Evolutionary conservation across 1,284 basidiomycete genomes (phyloP), one percentile per base, ranked within the genome.

Genomic region (Singerocomus rubriflavus): DNA sequence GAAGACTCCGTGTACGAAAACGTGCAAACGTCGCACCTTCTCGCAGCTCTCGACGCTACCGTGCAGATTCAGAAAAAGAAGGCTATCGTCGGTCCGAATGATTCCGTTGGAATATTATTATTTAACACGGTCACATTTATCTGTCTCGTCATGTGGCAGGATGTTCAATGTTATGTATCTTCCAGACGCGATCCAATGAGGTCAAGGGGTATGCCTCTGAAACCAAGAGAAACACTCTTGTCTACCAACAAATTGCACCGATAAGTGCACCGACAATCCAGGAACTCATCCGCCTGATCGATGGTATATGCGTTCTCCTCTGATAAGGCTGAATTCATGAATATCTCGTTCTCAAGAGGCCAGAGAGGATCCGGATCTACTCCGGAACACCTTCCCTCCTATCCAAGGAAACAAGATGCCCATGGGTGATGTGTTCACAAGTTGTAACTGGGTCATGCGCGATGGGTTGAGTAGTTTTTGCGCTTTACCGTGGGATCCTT

Each of bases 41-140:
- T 80, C 50, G 72, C 73, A 8, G 90, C 92, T 0, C 77, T 98
- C 17, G 84, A 93, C 57, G 88, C 87, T 3, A 91, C 91, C 0
- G 80, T 88, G 68, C 81, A 88, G 60, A 84, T 96, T 25, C 82
- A 93, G 73, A 92, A 94, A 73, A 84, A 82, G 63, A 98, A 98
- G 70, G 88, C 95, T 30, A 76, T 96, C 40, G 83, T 85, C 2
- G 90, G 91, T 2, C 94, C 94, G 0, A 85, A 83, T 55, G 94
- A 98, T 64, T 82, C 84, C 36, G 85, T 95, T 39, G 96, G 95
- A 3, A 85, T 98, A 36, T 64, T 98, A 60, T 72, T 98, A 16
- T 99, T 89, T 73, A 98, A 98, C 58, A 93, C 93, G 48, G 93
- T 96, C 65, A 76, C 84, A 25, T 6, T 14, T 16, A 34, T 42